These are phyloP conservation scores for Alternaria incomplexa DNA, from an alignment of 2,329 filamentous ascomycete genomes.

Conservation along the genomic window DNA sequence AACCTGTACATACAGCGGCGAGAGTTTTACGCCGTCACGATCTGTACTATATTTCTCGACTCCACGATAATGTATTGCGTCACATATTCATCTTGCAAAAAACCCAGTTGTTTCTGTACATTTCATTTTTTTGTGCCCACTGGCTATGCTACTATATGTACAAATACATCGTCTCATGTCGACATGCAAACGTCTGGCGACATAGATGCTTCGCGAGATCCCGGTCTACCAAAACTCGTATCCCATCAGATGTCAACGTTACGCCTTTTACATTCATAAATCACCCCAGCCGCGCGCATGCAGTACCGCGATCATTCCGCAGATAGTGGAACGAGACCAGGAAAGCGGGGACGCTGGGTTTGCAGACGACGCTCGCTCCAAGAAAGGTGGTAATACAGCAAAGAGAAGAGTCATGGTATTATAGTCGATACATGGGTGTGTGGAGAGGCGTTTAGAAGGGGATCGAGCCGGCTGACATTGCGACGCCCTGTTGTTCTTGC, in stretches of 20 bases:
- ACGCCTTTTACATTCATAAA: constrained; percentile 31
- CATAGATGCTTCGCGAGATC: constrained; percentile 15
- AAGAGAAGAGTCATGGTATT: constrained; percentile 48
- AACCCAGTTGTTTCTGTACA: background rate
- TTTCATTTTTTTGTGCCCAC: constrained; percentile 21
- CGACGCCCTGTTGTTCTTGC: constrained; percentile 42
- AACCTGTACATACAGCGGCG: constrained; percentile 22
- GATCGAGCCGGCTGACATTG: constrained; percentile 39
- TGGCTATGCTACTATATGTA: constrained; percentile 44
- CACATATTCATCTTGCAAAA: constrained; percentile 1
- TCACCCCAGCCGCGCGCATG: constrained; percentile 13
- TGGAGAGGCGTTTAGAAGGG: constrained; percentile 46
- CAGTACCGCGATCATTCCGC: constrained; percentile 36
- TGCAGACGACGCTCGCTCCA: constrained; percentile 33
- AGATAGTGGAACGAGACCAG: constrained; percentile 26
- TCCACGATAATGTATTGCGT: constrained; percentile 33
- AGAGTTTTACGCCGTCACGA: constrained; percentile 14
- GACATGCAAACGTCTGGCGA: constrained; percentile 16
- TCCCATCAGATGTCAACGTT: constrained; percentile 28
- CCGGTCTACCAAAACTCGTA: constrained; percentile 26
- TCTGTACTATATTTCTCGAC: constrained; percentile 41
- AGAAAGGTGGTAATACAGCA: constrained; percentile 49
- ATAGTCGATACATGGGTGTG: constrained; percentile 38
- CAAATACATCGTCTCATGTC: constrained; percentile 25
- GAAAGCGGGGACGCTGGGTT: constrained; percentile 27